These are phyloP conservation scores for Cryphonectria carpinicola DNA, from an alignment of 2,329 filamentous ascomycete species.

Conservation along the genomic window DNA sequence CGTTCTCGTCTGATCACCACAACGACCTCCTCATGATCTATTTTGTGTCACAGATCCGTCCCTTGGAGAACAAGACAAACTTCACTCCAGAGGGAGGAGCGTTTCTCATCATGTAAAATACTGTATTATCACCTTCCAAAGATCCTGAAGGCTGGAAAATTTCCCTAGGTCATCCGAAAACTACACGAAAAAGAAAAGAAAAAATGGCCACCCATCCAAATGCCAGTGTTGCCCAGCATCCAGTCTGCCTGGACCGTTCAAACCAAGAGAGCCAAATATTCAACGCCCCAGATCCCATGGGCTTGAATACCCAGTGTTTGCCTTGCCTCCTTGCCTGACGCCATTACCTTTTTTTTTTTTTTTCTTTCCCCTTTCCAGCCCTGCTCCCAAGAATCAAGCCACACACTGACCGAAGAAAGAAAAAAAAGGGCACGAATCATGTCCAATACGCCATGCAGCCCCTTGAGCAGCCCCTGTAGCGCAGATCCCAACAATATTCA, in stretches of 20 bases:
- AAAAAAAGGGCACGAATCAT: not conserved
- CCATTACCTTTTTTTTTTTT: not conserved
- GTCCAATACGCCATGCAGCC: not conserved
- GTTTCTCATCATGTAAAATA: not conserved
- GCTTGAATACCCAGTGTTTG: not conserved
- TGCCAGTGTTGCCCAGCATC: not conserved
- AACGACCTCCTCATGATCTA: not conserved
- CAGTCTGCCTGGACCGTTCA: not conserved
- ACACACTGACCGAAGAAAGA: not conserved
- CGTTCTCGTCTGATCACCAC: not conserved
- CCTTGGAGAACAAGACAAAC: not conserved
- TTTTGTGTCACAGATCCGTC: no score
- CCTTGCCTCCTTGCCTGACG: not conserved
- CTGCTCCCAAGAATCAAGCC: not conserved
- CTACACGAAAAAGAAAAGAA: no score
- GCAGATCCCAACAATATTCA: not conserved
- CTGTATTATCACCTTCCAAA: not conserved
- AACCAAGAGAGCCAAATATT: not conserved
- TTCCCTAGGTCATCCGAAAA: not conserved
- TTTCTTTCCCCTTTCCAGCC: not conserved
- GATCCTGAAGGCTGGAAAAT: not conserved
- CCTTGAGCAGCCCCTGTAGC: not conserved
- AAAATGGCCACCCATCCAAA: not conserved
- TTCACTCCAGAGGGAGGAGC: not conserved
- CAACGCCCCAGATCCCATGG: not conserved